phyloP scores from a whole-genome alignment of 192 early-diverging fungal species.

The Umbelopsis isabellina region DNA sequence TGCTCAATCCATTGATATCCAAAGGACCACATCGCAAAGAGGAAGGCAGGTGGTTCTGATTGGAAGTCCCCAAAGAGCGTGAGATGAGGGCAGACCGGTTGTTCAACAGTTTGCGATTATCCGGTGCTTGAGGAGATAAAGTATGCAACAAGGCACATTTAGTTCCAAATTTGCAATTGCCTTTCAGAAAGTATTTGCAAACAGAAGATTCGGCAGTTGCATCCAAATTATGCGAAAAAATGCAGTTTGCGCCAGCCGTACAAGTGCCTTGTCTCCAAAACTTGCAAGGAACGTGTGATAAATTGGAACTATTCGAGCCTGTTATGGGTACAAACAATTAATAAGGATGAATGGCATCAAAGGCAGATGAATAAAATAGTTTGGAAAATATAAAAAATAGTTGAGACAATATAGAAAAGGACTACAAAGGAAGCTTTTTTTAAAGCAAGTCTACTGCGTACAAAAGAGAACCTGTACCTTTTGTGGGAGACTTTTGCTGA shows the following conservation, averaged over 20 bases:
- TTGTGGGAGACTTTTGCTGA: constrained; percentile 9
- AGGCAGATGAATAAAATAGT: neutral
- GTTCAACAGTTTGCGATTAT: constrained; percentile 5
- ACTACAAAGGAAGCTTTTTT: neutral
- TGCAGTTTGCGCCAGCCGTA: constrained; percentile 74
- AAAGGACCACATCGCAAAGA: neutral
- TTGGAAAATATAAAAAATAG: neutral
- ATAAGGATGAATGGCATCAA: no score
- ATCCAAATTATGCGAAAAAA: constrained; percentile 73
- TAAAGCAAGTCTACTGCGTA: neutral
- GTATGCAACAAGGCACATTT: constrained; percentile 71
- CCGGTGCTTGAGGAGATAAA: constrained; percentile 23
- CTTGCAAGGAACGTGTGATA: constrained; percentile 77
- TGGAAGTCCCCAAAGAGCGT: constrained; percentile 2
- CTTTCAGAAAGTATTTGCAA: constrained; percentile 80
- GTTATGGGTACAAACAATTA: no score
- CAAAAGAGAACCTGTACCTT: constrained; percentile 12
- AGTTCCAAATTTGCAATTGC: constrained; percentile 80
- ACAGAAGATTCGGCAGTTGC: constrained; percentile 62
- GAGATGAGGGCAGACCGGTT: constrained; percentile 4
- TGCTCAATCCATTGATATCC: neutral
- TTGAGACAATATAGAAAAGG: neutral
- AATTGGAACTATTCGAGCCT: constrained; percentile 28
- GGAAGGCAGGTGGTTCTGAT: neutral
- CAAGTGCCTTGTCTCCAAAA: constrained; percentile 79